A percentile compares a stretch with the other conserved stretches of the same genome.
phyloP scores from a whole-genome alignment of 208 protist genomes.

The Leishmania tarentolae region DNA sequence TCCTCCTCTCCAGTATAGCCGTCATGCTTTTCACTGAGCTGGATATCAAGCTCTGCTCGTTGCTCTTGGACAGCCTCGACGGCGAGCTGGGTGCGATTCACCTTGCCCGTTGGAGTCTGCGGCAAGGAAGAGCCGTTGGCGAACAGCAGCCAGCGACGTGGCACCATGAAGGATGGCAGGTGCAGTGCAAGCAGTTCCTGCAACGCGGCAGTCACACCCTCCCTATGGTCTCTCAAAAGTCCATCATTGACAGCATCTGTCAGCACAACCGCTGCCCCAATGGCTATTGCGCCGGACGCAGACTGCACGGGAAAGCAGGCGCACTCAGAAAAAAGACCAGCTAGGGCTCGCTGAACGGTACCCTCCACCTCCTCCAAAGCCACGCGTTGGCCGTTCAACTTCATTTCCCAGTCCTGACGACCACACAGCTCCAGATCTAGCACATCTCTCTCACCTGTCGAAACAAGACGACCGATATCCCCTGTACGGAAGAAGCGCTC shows the following conservation, averaged over 20 bases:
- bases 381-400: constrained; percentile 63
- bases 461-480: constrained; percentile 32
- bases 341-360: constrained; percentile 24
- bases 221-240: constrained; percentile 5
- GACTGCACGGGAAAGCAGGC: constrained; percentile 40
- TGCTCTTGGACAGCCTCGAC: neutral
- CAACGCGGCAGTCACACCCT: constrained; percentile 20
- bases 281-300: neutral
- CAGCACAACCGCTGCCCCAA: constrained; percentile 32
- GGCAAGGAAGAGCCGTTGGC: constrained; percentile 23
- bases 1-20: neutral
- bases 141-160: constrained; percentile 35
- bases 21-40: neutral
- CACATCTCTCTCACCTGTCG: neutral
- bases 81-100: constrained; percentile 32
- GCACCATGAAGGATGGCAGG: constrained; percentile 48
- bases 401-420: constrained; percentile 57
- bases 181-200: constrained; percentile 33
- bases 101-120: constrained; percentile 49
- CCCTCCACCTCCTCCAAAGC: constrained; percentile 62
- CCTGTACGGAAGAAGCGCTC: constrained; percentile 51
- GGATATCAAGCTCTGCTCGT: neutral
- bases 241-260: neutral
- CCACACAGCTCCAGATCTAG: constrained; percentile 32
- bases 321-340: constrained; percentile 13